These are phyloP conservation scores for Alternaria sp. DNA, from an alignment of 2,329 filamentous ascomycete species.

Conservation along the genomic window DNA sequence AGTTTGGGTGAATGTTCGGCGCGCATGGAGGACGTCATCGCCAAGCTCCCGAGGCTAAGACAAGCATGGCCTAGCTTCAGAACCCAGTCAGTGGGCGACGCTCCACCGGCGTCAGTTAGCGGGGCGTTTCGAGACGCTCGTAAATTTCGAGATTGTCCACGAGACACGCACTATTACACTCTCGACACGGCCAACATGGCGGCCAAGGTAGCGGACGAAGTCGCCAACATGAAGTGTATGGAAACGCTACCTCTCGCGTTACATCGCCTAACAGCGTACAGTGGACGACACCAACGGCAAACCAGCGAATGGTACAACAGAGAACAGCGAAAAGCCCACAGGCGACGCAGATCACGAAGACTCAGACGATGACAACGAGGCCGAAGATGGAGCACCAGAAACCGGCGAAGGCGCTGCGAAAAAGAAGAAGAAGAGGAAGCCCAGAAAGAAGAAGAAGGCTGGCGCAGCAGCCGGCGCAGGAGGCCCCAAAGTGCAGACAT, in stretches of 20 bases:
- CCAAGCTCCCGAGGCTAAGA: constrained; percentile 5
- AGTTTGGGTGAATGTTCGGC: constrained; percentile 14
- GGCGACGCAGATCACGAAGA: constrained; percentile 60
- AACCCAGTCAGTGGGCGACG: constrained; percentile 14
- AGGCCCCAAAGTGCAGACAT: constrained; percentile 72
- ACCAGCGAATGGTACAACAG: constrained; percentile 34
- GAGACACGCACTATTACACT: constrained; percentile 1
- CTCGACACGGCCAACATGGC: constrained; percentile 41
- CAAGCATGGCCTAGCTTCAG: constrained; percentile 10
- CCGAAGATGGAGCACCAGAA: constrained; percentile 53
- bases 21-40: constrained; percentile 38
- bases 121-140: constrained; percentile 15
- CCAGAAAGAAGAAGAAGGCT: constrained; percentile 72
- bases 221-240: constrained; percentile 49
- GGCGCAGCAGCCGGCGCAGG: constrained; percentile 49
- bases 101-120: constrained; percentile 15
- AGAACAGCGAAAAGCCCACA: constrained; percentile 48
- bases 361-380: constrained; percentile 63
- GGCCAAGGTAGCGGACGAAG: constrained; percentile 44
- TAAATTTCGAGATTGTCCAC: constrained; percentile 22
- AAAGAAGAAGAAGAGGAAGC: constrained; percentile 86
- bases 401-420: constrained; percentile 57
- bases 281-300: constrained; percentile 48
- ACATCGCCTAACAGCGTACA: constrained; percentile 21
- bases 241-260: neutral